Evolutionary conservation across 2,329 filamentous ascomycete genomes (phyloP), one percentile per base, ranked within the genome.

Genomic region (Rhytidhysteron rufulum): DNA sequence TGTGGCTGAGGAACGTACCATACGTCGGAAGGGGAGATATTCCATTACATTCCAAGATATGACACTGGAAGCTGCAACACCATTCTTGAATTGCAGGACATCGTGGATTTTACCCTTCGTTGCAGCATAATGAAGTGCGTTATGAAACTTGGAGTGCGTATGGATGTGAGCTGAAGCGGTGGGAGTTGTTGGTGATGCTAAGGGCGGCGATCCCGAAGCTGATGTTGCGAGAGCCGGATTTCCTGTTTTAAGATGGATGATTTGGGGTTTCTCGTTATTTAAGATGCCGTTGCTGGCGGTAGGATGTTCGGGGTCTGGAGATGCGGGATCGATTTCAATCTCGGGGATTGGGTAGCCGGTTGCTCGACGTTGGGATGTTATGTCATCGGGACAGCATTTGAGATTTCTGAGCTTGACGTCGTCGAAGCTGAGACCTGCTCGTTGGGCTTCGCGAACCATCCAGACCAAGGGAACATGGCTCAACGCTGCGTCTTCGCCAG

Each of bases 41-140:
- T 91, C 87, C 86, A 91, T 87, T 17, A 87, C 45, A 33, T 81
- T 85, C 86, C 86, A 91, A 2, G 74, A 75, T 0, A 83, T 50
- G 0, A 88, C 84, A 0, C 80, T 77, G 4, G 68, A 40, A 18
- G 48, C 45, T 0, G 72, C 61, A 4, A 85, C 68, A 0, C 85
- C 85, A 10, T 78, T 75, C 10, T 74, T 72, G 51, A 80, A 87
- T 35, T 75, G 67, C 0, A 90, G 73, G 3, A 83, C 86, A 59
- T 90, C 86, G 57, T 91, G 86, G 31, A 88, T 77, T 19, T 66
- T 58, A 9, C 76, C 75, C 34, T 66, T 55, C 1, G 67, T 74
- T 33, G 69, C 71, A 9, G 84, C 81, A 18, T 66, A 67, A 43
- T 79, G 69, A 40, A 88, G 74, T 40, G 82, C 71, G 3, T 71